phyloP scores from a whole-genome alignment of 2,329 filamentous ascomycete species.

The Apiospora koreana region DNA sequence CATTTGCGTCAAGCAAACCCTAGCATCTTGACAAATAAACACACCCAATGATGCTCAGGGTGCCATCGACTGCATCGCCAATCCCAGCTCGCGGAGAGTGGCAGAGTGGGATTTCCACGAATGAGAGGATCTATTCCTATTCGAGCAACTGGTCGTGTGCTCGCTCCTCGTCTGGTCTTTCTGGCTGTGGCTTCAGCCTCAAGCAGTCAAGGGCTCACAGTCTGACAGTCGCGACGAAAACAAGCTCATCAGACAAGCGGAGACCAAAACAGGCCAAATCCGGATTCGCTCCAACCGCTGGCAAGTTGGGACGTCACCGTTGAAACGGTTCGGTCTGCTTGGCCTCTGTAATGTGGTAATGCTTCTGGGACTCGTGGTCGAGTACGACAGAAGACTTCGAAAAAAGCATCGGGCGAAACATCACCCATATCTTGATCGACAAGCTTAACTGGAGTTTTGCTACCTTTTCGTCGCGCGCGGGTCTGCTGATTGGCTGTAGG shows the following conservation, averaged over 20 bases:
- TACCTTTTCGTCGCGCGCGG: not conserved
- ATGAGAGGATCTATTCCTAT: not conserved
- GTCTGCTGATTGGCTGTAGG: not conserved
- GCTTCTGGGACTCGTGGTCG: not conserved
- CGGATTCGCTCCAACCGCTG: not conserved
- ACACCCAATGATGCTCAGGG: not conserved
- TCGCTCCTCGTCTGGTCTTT: not conserved
- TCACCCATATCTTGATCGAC: not conserved
- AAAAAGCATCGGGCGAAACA: constrained; percentile 2
- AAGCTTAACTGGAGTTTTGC: not conserved
- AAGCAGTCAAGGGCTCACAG: not conserved
- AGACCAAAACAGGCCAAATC: not conserved
- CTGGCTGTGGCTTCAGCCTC: too few relatives aligned
- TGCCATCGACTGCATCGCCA: not conserved
- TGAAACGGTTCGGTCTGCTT: not conserved
- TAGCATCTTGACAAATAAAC: not conserved
- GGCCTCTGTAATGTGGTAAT: not conserved
- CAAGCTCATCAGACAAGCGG: not conserved
- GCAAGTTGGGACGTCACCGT: not conserved
- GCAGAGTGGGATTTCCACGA: not conserved
- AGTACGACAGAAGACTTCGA: not conserved
- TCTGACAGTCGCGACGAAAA: not conserved
- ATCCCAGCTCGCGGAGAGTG: not conserved
- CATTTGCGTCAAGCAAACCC: not conserved
- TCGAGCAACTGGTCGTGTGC: not conserved